phyloP scores from a whole-genome alignment of 1,284 basidiomycete genomes.

The Cryptococcus hybrid region DNA sequence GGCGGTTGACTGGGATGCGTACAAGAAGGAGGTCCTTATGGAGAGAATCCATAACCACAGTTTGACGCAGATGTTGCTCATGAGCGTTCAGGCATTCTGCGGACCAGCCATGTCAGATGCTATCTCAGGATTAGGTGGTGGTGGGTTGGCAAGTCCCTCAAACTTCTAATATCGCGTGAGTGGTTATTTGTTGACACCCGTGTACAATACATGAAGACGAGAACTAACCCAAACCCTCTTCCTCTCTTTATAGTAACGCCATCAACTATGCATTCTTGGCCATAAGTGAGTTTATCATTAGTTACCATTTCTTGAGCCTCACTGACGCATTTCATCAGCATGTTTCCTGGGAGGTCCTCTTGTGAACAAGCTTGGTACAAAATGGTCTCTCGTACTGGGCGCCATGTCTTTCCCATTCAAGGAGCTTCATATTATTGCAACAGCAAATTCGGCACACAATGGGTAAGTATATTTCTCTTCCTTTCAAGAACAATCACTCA shows the following conservation, averaged over 20 bases:
- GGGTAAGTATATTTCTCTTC: conserved; percentile 2
- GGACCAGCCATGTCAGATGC: conserved; percentile 21
- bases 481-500: background rate
- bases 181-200: background rate
- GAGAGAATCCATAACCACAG: conserved; percentile 16
- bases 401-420: conserved; percentile 17
- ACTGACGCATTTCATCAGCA: background rate
- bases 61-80: conserved; percentile 25
- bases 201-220: too few relatives aligned
- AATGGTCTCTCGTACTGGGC: conserved; percentile 19
- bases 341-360: conserved; percentile 17
- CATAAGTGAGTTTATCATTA: background rate
- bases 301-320: background rate
- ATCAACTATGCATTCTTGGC: conserved; percentile 13
- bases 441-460: conserved; percentile 19
- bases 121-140: conserved; percentile 17
- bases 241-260: background rate
- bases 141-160: conserved; percentile 15
- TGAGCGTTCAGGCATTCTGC: conserved; percentile 15
- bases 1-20: conserved; percentile 12
- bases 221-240: too few relatives aligned
- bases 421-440: conserved; percentile 23
- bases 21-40: conserved; percentile 11
- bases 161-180: conserved; percentile 9
- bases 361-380: conserved; percentile 19